phyloP scores from a whole-genome alignment of 2,329 filamentous ascomycete species.

The Xylariaceae sp. region DNA sequence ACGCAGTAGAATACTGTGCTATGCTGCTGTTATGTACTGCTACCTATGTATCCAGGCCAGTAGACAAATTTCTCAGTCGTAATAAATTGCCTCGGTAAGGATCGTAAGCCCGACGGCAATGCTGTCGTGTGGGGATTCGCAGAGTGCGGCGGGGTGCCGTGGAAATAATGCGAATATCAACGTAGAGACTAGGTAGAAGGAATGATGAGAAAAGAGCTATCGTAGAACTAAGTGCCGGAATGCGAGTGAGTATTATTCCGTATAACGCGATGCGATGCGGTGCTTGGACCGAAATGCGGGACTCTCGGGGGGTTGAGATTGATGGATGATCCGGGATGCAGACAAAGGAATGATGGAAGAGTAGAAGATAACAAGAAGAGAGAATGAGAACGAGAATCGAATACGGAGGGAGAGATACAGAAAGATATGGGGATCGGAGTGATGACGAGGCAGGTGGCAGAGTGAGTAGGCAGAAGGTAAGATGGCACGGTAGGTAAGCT shows the following conservation, averaged over 20 bases:
- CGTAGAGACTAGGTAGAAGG: not conserved
- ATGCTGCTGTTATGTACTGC: not conserved
- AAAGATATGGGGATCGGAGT: not conserved
- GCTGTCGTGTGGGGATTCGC: not conserved
- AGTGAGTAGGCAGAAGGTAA: not conserved
- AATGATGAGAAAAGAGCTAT: not conserved
- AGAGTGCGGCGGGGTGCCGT: not conserved
- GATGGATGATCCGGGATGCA: not conserved
- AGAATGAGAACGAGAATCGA: not conserved
- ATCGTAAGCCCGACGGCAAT: not conserved
- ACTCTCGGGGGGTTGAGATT: not conserved
- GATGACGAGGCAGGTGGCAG: not conserved
- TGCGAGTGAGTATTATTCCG: not conserved
- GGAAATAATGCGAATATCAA: not conserved
- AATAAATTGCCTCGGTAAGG: not conserved
- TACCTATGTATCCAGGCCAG: not conserved
- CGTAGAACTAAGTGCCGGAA: not conserved
- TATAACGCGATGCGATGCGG: not conserved
- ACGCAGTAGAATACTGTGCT: not conserved
- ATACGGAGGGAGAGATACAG: not conserved
- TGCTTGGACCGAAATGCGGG: not conserved
- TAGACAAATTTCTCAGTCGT: not conserved
- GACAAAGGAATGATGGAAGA: not conserved
- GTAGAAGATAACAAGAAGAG: not conserved
- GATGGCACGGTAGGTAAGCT: not conserved